Evolutionary conservation across 306 rosid genomes (phyloP).

Genomic region (Gastrolobium bilobum): DNA sequence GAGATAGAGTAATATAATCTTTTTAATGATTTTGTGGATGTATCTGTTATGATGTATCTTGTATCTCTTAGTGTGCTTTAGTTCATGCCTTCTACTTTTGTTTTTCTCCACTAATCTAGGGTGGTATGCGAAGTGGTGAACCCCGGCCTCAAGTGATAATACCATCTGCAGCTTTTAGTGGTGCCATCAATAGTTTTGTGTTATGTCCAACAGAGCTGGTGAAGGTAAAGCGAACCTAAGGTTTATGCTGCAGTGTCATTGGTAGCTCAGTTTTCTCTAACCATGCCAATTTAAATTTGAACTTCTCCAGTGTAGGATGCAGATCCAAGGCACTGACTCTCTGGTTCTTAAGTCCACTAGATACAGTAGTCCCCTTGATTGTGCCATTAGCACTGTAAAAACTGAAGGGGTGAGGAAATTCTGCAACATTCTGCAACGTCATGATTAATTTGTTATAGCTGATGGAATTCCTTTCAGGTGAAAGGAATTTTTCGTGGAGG

Average conservation of each 20-base stretch:
- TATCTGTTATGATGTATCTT: conserved; percentile 34
- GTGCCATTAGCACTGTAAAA: conserved; percentile 70
- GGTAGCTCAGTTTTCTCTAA: conserved; percentile 33
- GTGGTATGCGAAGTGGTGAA: conserved; percentile 64
- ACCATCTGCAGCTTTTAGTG: conserved; percentile 89
- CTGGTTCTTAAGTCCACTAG: conserved; percentile 71
- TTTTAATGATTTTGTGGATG: conserved; percentile 19
- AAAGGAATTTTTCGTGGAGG: conserved; percentile 86
- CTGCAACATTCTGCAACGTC: conserved; percentile 44
- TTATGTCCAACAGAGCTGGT: conserved; percentile 91
- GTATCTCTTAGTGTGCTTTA: conserved; percentile 23
- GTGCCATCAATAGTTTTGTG: conserved; percentile 89
- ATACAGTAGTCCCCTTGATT: conserved; percentile 82
- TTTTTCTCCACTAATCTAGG: conserved; percentile 62
- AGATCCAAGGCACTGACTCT: conserved; percentile 90
- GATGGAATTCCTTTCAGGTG: conserved; percentile 74
- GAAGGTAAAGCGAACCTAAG: conserved; percentile 68
- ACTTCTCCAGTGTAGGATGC: conserved; percentile 97
- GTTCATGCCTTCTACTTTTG: conserved; percentile 24
- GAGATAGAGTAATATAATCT: conserved; percentile 22
- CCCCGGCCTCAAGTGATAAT: conserved; percentile 78
- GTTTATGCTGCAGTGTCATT: conserved; percentile 38
- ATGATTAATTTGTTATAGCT: conserved; percentile 52
- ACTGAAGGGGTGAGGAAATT: conserved; percentile 83
- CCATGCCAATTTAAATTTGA: conserved; percentile 49